A percentile compares a stretch with the other conserved stretches of the same genome.
Evolutionary conservation across 1,284 basidiomycete species (phyloP).

Genomic region (Apiotrichum veenhuisii): DNA sequence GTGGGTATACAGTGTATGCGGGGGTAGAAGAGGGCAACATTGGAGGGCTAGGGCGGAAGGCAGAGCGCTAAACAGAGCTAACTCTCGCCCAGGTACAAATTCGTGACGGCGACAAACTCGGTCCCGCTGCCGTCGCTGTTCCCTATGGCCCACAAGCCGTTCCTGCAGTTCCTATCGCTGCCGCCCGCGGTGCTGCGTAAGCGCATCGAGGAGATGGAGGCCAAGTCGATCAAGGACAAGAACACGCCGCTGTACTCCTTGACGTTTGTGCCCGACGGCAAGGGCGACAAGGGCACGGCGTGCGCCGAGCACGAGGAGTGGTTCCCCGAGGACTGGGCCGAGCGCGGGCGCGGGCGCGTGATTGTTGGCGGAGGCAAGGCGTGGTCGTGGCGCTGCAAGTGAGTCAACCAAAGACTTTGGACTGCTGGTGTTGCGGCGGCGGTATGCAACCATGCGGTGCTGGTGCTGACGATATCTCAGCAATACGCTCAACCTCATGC

Average conservation of each 20-base stretch:
- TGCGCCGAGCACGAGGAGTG: constrained; percentile 26
- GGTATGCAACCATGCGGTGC: neutral
- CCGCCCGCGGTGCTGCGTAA: constrained; percentile 27
- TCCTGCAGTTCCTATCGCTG: constrained; percentile 35
- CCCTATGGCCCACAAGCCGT: constrained; percentile 33
- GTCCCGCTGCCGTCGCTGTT: constrained; percentile 28
- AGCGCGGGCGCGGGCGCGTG: constrained; percentile 31
- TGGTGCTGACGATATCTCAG: constrained; percentile 13
- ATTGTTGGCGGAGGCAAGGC: constrained; percentile 25
- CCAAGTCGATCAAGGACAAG: neutral
- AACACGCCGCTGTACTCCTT: constrained; percentile 21
- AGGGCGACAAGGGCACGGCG: constrained; percentile 33
- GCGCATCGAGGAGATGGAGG: constrained; percentile 19
- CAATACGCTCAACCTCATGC: constrained; percentile 36
- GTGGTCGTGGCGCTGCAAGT: constrained; percentile 40
- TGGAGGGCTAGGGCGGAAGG: too few species aligned
- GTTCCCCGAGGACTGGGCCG: constrained; percentile 16
- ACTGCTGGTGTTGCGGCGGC: too few species aligned
- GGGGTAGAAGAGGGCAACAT: too few species aligned
- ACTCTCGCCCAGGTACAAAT: constrained; percentile 44
- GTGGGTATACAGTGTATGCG: too few species aligned
- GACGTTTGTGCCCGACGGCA: constrained; percentile 38
- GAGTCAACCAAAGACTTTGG: too few species aligned
- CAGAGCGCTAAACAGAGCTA: too few species aligned
- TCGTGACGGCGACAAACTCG: constrained; percentile 23